Evolutionary conservation across 768 basidiomycete genomes (phyloP).

Genomic region (Coprinopsis cinerea): DNA sequence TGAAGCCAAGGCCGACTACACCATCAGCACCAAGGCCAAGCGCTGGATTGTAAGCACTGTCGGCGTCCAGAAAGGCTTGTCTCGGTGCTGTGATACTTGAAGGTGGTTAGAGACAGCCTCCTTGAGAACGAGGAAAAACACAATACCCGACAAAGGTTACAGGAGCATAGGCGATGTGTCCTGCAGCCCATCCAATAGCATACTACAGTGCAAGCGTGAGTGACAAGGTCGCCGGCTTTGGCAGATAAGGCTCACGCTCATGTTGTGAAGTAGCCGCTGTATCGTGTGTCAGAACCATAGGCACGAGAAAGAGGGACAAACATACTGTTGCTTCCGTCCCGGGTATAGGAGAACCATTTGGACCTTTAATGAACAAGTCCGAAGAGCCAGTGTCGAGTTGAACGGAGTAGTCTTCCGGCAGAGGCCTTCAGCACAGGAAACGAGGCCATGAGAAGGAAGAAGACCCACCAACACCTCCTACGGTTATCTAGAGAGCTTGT

Average conservation of each 20-base stretch:
- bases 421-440: background rate
- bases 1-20: conserved; percentile 74
- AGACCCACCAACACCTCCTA: conserved; percentile 56
- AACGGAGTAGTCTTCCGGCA: conserved; percentile 52
- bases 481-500: conserved; percentile 45
- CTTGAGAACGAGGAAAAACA: background rate
- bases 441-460: background rate
- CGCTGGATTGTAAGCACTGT: conserved; percentile 63
- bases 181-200: conserved; percentile 74
- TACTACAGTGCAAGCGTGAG: conserved; percentile 46
- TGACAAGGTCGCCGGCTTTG: no score
- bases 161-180: conserved; percentile 54
- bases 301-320: conserved; percentile 8
- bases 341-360: conserved; percentile 41
- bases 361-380: conserved; percentile 70
- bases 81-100: conserved; percentile 54
- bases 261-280: conserved; percentile 46
- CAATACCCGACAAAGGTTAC: conserved; percentile 68
- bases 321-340: conserved; percentile 44
- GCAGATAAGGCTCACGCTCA: conserved; percentile 64
- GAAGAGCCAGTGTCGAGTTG: conserved; percentile 85
- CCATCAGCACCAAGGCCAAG: conserved; percentile 66
- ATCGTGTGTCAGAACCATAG: conserved; percentile 10
- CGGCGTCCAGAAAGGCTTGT: conserved; percentile 69
- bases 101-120: background rate